Evolutionary conservation across 2,329 filamentous ascomycete species (phyloP).

Genomic region (Talaromyces islandicus): DNA sequence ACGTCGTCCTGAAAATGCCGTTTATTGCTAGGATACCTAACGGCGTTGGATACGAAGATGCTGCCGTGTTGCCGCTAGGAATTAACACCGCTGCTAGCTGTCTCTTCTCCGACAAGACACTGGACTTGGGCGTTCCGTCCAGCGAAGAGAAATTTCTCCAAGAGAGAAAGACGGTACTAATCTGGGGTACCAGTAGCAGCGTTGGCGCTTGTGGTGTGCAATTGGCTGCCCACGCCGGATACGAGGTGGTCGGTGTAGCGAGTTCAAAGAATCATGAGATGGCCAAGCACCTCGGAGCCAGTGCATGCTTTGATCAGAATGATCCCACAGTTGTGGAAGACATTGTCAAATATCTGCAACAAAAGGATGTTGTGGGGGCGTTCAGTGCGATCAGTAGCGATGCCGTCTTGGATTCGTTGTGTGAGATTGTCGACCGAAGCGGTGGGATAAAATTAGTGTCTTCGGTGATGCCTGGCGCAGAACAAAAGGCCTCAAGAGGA

Average conservation of each 20-base stretch:
- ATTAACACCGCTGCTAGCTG: constrained; percentile 17
- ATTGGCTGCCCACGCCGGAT: constrained; percentile 34
- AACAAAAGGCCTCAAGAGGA: background rate
- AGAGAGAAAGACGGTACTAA: constrained; percentile 17
- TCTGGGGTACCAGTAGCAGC: constrained; percentile 47
- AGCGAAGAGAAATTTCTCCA: background rate
- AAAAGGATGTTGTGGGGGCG: background rate
- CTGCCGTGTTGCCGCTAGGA: constrained; percentile 21
- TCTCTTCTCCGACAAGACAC: constrained; percentile 16
- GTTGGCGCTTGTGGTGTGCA: constrained; percentile 40
- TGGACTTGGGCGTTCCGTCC: constrained; percentile 1
- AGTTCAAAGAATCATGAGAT: constrained; percentile 37
- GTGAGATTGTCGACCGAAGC: background rate
- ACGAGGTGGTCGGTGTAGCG: constrained; percentile 33
- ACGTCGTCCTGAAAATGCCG: constrained; percentile 13
- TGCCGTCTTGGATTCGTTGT: background rate
- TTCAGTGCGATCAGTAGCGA: background rate
- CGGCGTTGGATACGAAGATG: constrained; percentile 17
- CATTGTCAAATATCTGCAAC: background rate
- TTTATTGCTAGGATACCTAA: constrained; percentile 17
- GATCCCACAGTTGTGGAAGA: background rate
- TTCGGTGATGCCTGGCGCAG: background rate
- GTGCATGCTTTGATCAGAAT: constrained; percentile 38
- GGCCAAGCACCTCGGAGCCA: constrained; percentile 38
- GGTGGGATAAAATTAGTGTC: background rate